Conservation (phyloP, 345 rosid genomes). For the Combretum micranthum region DNA sequence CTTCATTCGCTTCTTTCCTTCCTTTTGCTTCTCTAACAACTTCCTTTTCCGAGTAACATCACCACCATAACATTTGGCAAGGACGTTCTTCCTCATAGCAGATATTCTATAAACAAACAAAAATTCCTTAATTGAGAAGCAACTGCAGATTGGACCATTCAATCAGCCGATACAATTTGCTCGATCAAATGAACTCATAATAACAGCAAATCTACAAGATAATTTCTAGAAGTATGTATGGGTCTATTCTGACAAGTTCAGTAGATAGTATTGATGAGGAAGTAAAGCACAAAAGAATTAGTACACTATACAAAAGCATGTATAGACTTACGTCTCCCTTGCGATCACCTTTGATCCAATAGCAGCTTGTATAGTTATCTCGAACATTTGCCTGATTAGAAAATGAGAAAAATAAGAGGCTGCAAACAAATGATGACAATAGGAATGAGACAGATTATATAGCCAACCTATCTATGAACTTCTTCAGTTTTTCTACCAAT, state of each 20-base stretch:
- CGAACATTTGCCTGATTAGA: constrained; percentile 86
- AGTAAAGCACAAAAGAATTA: not conserved
- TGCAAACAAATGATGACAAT: constrained; percentile 1
- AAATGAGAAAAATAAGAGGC: constrained; percentile 5
- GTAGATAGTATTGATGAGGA: not conserved
- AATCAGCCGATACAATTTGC: not conserved
- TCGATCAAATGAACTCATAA: not conserved
- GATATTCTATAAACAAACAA: constrained; percentile 41
- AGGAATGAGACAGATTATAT: constrained; percentile 4
- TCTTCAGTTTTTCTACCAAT: constrained; percentile 83
- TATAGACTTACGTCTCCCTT: constrained; percentile 67
- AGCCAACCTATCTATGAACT: constrained; percentile 62
- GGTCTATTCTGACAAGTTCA: not conserved
- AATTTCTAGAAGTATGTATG: no score
- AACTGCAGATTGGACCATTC: not conserved
- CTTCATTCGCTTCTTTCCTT: constrained; percentile 98
- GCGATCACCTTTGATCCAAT: constrained; percentile 89
- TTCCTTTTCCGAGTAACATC: constrained; percentile 87
- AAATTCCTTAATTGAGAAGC: not conserved
- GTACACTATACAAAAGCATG: not conserved
- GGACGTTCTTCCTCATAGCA: constrained; percentile 93
- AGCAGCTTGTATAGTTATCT: constrained; percentile 93
- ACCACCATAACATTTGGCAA: constrained; percentile 97
- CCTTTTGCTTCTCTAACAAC: constrained; percentile 92
- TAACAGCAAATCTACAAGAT: not conserved